Conservation (phyloP, 352 stramenopile species). For the Aphanomyces stellatus region DNA sequence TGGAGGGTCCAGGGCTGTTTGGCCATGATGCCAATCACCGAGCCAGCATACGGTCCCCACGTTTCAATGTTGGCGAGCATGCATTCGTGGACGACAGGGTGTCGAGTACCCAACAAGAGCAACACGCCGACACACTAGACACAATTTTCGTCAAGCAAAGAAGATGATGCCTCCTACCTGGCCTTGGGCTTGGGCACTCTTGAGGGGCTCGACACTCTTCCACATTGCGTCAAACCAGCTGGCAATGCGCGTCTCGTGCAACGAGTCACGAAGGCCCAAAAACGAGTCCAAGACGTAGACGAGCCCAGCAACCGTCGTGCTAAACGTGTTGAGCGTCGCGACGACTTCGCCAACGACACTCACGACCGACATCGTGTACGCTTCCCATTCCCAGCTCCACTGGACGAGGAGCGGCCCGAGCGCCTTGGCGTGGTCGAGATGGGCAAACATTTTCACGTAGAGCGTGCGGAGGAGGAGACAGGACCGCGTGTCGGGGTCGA, state of each 20-base stretch:
- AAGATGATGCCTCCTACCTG: neutral
- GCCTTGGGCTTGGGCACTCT: slow-evolving; percentile 5
- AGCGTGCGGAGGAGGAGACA: slow-evolving; percentile 16
- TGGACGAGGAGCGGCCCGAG: neutral
- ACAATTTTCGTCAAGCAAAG: neutral
- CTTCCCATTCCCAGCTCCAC: slow-evolving; percentile 18
- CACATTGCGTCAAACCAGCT: slow-evolving; percentile 2
- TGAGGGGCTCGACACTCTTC: neutral
- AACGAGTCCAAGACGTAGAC: slow-evolving; percentile 12
- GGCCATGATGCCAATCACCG: neutral
- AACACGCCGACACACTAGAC: slow-evolving; percentile 3
- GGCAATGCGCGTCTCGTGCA: neutral
- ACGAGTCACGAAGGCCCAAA: neutral
- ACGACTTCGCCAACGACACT: slow-evolving; percentile 14
- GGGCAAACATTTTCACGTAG: slow-evolving; percentile 10
- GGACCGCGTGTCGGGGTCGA: slow-evolving; percentile 15
- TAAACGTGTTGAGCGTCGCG: neutral
- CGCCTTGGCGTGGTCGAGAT: slow-evolving; percentile 12
- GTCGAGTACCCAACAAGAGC: neutral
- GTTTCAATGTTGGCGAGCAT: neutral
- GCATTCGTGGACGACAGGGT: neutral
- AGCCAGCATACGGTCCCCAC: neutral
- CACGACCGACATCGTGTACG: slow-evolving; percentile 11
- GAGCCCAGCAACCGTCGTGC: neutral
- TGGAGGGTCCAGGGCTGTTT: slow-evolving; percentile 11